phyloP scores from a whole-genome alignment of 108 stramenopile genomes.

The Nitzschia putrida region DNA sequence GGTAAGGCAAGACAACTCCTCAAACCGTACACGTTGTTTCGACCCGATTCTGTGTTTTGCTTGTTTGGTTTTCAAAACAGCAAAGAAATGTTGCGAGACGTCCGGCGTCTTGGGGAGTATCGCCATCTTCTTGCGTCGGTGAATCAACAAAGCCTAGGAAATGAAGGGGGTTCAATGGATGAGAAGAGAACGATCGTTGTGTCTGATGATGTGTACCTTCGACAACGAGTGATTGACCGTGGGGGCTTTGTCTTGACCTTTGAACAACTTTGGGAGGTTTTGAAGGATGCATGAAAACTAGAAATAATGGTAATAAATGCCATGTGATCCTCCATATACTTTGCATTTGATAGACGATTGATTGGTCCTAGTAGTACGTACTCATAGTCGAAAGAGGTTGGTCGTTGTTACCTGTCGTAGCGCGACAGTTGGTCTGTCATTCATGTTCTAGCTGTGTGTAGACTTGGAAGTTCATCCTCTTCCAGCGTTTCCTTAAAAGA shows the following conservation, averaged over 20 bases:
- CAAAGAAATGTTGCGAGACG: neutral
- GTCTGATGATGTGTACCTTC: constrained; percentile 39
- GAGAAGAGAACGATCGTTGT: constrained; percentile 23
- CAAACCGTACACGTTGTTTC: constrained; percentile 18
- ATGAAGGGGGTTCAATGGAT: neutral
- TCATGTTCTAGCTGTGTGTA: too few species aligned
- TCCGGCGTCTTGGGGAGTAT: neutral
- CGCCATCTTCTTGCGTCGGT: neutral
- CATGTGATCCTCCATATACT: too few species aligned
- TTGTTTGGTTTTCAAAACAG: neutral
- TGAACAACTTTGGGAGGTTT: constrained; percentile 38
- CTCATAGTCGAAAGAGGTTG: too few species aligned
- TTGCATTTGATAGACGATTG: too few species aligned
- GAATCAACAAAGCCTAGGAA: neutral
- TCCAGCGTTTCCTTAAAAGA: constrained; percentile 14
- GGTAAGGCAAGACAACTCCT: constrained; percentile 27
- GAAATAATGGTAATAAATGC: too few species aligned
- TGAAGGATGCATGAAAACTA: neutral
- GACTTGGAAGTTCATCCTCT: too few species aligned
- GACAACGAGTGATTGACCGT: constrained; percentile 33
- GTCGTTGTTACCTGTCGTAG: too few species aligned
- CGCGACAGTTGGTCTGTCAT: too few species aligned
- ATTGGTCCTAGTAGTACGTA: too few species aligned
- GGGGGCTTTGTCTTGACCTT: constrained; percentile 44
- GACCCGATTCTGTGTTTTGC: constrained; percentile 31